phyloP scores from a whole-genome alignment of 176 grass and related monocot species.

The Cenchrus purpureus region DNA sequence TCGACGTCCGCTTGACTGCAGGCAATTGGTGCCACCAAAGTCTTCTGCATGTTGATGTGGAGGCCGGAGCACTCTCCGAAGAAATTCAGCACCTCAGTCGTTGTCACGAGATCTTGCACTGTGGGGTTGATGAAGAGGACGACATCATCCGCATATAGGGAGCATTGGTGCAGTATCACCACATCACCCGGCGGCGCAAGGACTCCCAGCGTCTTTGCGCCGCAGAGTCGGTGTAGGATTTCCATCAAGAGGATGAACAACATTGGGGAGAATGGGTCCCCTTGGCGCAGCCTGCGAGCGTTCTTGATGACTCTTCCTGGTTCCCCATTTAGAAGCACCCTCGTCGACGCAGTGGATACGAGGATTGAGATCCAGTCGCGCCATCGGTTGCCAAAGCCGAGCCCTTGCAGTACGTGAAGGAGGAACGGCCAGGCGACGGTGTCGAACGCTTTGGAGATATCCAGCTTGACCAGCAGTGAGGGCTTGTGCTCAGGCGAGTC shows the following conservation, averaged over 20 bases:
- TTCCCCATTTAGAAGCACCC: not conserved
- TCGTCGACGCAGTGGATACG: not conserved
- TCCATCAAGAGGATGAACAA: not conserved
- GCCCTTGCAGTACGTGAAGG: too few species aligned
- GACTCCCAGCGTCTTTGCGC: too few species aligned
- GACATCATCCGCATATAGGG: not conserved
- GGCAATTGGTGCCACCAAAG: accelerated
- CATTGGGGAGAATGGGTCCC: not conserved
- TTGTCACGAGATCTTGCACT: not conserved
- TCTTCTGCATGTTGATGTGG: not conserved
- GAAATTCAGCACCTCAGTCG: accelerated
- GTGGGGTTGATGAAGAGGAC: not conserved
- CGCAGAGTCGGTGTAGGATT: not conserved
- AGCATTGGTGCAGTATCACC: not conserved
- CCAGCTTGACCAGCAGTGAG: too few species aligned
- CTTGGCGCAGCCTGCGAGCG: accelerated
- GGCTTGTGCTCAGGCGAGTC: too few species aligned
- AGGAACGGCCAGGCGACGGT: too few species aligned
- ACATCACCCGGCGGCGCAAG: accelerated
- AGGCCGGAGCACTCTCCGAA: not conserved
- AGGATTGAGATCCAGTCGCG: too few species aligned
- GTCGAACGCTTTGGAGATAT: too few species aligned
- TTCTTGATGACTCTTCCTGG: not conserved
- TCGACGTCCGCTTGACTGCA: not conserved
- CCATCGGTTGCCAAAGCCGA: too few species aligned